Percentiles rank a stretch among this genome's conserved stretches.
These are phyloP conservation scores for Suillus brevipes DNA, from an alignment of 768 basidiomycete species.

Conservation along the genomic window DNA sequence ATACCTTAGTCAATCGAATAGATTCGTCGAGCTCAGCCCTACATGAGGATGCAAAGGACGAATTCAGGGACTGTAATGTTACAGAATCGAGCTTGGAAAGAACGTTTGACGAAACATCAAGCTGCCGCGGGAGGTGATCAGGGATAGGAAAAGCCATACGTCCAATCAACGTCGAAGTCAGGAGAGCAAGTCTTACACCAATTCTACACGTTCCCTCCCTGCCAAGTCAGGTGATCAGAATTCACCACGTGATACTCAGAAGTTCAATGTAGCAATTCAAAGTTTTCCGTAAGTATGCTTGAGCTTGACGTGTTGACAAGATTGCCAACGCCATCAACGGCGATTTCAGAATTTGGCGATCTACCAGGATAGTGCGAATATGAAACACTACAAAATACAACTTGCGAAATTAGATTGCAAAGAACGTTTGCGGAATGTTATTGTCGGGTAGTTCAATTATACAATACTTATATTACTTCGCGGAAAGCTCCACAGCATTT, in stretches of 20 bases:
- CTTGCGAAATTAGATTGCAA: not conserved
- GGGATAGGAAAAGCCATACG: conserved; percentile 76
- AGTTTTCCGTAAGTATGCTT: no score
- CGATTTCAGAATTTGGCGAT: not conserved
- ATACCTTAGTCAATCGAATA: conserved; percentile 71
- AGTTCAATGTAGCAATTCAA: no score
- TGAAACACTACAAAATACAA: not conserved
- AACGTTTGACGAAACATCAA: conserved; percentile 71
- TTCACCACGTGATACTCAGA: conserved; percentile 1
- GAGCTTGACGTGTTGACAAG: not conserved
- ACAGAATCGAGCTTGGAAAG: conserved; percentile 69
- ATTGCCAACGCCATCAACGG: not conserved
- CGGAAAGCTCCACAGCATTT: conserved; percentile 78
- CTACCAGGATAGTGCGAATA: not conserved
- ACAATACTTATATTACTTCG: conserved; percentile 37
- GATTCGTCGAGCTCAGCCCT: conserved; percentile 69
- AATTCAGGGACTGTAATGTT: conserved; percentile 55
- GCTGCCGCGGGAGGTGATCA: conserved; percentile 67
- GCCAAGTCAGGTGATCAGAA: not conserved
- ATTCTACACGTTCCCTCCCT: not conserved
- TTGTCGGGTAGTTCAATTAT: not conserved
- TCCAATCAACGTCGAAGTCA: not conserved
- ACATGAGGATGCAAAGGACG: conserved; percentile 67
- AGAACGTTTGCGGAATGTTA: not conserved
- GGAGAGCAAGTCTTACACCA: not conserved